A percentile compares a stretch with the other conserved stretches of the same genome.
phyloP scores from a whole-genome alignment of 306 rosid species.

The Inga oerstediana region DNA sequence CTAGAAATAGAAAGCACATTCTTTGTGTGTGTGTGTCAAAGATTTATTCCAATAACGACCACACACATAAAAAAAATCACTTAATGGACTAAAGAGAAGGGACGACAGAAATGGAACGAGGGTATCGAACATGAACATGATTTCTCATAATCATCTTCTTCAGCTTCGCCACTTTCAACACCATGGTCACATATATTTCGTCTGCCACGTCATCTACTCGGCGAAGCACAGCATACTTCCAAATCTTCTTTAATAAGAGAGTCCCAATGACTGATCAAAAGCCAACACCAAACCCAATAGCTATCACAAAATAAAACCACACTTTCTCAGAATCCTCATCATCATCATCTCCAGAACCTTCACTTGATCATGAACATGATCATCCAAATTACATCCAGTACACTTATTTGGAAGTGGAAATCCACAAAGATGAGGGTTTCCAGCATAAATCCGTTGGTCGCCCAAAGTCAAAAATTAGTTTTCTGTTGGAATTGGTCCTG shows the following conservation, averaged over 20 bases:
- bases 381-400: background rate
- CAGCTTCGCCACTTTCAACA: background rate
- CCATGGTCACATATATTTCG: background rate
- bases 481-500: background rate
- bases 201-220: background rate
- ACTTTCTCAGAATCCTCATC: background rate
- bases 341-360: background rate
- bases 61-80: background rate
- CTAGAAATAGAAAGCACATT: background rate
- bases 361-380: background rate
- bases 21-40: background rate
- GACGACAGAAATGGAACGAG: too few species aligned
- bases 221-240: background rate
- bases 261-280: conserved; percentile 6
- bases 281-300: background rate
- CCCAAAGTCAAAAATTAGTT: background rate
- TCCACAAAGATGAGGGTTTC: background rate
- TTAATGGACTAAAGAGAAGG: background rate
- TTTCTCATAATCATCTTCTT: background rate
- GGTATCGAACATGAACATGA: background rate
- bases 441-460: background rate
- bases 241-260: background rate
- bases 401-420: background rate
- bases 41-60: background rate
- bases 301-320: conserved; percentile 6